Evolutionary conservation across 768 basidiomycete species (phyloP), one percentile per base, ranked within the genome.

Genomic region (Coprinopsis strossmayeri): DNA sequence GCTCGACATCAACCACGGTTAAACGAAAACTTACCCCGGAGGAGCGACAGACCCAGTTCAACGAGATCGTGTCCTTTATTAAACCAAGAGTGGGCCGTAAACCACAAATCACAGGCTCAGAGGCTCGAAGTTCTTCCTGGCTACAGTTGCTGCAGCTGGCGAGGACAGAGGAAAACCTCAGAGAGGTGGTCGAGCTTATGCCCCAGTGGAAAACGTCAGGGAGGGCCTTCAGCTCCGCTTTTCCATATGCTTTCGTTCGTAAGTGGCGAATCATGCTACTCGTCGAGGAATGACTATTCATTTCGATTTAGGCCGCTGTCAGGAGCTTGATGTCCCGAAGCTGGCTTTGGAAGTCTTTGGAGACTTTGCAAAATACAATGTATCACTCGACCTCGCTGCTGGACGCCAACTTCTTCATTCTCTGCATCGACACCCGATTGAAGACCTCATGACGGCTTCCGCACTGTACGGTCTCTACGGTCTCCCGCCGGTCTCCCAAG

Each of bases 281-380:
- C 35, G 11, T 9, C 18, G 17, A 9, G 17, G 43, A 15, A 44
- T 1, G 38, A 50, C 28, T 10, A 15, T 34, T 27, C 30, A 12
- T 13, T 23, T 24, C 7, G 39, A 11, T 24, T 23, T 39, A 87
- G 84, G 76, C 20, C 83, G 84, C 7, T 86, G 82, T 46, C 68
- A 74, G 51, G 73, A 82, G 55, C 71, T 85, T 1, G 58, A 64
- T 12, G 78, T 77, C 49, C 77, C 79, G 2, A 55, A 64, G 21
- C 70, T 85, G 32, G 81, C 82, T 2, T 65, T 87, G 11, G 64
- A 74, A 27, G 75, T 84, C 18, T 82, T 83, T 57, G 75, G 77
- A 18, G 66, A 86, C 57, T 82, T 74, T 49, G 67, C 79, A 12
- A 81, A 79, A 58, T 83, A 85, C 60, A 73, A 76, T 43, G 54